Evolutionary conservation across 2,329 filamentous ascomycete species (phyloP), one percentile per base, ranked within the genome.

Genomic region (Pestalotiopsis sp.): DNA sequence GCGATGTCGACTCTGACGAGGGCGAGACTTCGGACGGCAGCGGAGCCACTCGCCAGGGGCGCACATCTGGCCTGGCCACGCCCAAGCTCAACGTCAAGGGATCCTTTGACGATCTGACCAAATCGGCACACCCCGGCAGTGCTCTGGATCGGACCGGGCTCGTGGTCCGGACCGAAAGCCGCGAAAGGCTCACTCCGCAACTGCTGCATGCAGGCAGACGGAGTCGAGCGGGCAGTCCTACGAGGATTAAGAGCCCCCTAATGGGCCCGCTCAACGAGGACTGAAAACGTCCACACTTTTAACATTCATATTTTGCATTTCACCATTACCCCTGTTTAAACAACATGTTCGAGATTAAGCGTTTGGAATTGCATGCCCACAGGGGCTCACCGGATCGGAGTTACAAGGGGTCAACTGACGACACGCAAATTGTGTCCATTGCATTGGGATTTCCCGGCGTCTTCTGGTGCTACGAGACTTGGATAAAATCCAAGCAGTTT

Each of bases 161-260:
- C 71, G 90, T 93, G 66, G 88, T 94, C 2, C 85, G 95, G 72
- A 97, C 93, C 0, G 95, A 98, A 77, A 97, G 94, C 77, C 86
- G 94, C 66, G 96, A 98, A 77, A 86, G 93, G 68, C 80, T 98
- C 49, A 85, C 87, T 17, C 86, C 88, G 14, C 85, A 86, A 68
- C 84, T 87, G 81, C 77, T 88, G 70, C 86, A 83, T 64, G 86
- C 86, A 1, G 88, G 88, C 27, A 79, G 88, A 78, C 82, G 87
- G 77, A 89, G 87, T 78, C 82, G 87, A 67, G 82, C 86, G 17
- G 83, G 81, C 23, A 90, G 88, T 73, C 88, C 87, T 9, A 90
- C 88, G 11, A 82, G 88, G 73, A 72, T 85, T 70, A 90, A 90
- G 77, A 90, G 87, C 70, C 86, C 88, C 0, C 76, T 88, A 61